Evolutionary conservation across 2,329 filamentous ascomycete genomes (phyloP).

Genomic region (Colletotrichum phormii): DNA sequence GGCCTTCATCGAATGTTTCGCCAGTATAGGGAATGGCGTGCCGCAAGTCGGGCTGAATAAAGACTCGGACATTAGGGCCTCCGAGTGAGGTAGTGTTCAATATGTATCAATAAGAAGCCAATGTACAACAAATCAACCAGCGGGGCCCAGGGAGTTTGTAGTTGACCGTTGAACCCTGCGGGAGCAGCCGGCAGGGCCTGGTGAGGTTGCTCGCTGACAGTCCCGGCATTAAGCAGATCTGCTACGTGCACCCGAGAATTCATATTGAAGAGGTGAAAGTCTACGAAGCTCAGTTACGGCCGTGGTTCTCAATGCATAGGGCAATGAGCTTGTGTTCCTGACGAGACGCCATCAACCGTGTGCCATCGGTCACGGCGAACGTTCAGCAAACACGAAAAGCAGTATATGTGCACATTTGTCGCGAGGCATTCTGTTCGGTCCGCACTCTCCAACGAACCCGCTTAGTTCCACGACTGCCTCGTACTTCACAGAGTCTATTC

Average conservation of each 20-base stretch:
- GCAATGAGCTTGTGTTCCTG: not conserved
- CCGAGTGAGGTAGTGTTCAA: slow-evolving; percentile 7
- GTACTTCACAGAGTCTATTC: not conserved
- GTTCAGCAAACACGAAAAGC: not conserved
- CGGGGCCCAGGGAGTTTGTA: not conserved
- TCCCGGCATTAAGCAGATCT: too few relatives aligned
- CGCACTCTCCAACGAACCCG: not conserved
- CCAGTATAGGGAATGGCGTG: not conserved
- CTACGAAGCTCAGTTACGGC: too few relatives aligned
- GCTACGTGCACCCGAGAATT: not conserved
- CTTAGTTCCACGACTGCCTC: not conserved
- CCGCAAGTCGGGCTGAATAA: not conserved
- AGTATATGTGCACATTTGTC: too few relatives aligned
- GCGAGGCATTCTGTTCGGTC: not conserved
- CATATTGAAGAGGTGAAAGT: not conserved
- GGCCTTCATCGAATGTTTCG: not conserved
- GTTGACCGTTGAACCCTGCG: not conserved
- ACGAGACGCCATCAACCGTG: not conserved
- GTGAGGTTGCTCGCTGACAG: not conserved
- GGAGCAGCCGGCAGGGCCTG: not conserved
- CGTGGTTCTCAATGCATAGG: not conserved
- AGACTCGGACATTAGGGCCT: not conserved
- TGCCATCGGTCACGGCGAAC: not conserved
- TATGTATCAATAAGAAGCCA: slow-evolving; percentile 34
- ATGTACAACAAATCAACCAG: slow-evolving; percentile 21